Evolutionary conservation across 495 filamentous ascomycete species (phyloP), one percentile per base, ranked within the genome.

Genomic region (Delitschia confertaspora): DNA sequence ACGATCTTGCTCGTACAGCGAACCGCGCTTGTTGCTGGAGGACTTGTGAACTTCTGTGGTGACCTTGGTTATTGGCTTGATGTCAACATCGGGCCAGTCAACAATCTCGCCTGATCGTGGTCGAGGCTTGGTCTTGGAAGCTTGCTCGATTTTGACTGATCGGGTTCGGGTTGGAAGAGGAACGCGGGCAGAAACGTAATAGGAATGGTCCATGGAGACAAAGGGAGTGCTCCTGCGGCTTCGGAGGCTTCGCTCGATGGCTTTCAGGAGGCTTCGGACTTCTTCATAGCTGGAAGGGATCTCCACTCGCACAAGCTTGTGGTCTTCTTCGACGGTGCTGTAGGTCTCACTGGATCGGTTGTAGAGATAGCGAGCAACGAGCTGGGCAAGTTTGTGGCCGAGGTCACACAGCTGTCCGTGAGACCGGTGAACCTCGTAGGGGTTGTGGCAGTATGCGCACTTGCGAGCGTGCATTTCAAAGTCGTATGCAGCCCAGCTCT

Each of bases 221-320:
- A 63, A 57, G 6, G 60, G 60, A 6, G 29, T 43, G 8, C 43
- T 47, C 17, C 46, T 41, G 21, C 45, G 41, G 40, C 53, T 45
- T 16, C 60, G 49, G 14, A 53, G 29, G 26, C 42, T 44, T 21
- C 57, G 57, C 26, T 64, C 61, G 17, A 55, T 57, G 30, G 56
- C 56, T 31, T 51, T 57, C 17, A 66, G 53, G 4, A 64, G 60
- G 9, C 57, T 42, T 5, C 45, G 37, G n/a, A 56, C 49, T 25
- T 66, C 49, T 21, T 47, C 34, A 51, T 62, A 66, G 31, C 45
- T 42, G 24, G 27, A 30, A 7, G 61, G 61, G 20, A 64, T 45
- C 48, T 66, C 61, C 27, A 66, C 58, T 10, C 53, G 58, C 18
- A 63, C 58, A 30, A 57, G 60, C 44, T 61, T 57, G 57, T 59